phyloP scores from a whole-genome alignment of 345 rosid species.

The Litchi chinensis region DNA sequence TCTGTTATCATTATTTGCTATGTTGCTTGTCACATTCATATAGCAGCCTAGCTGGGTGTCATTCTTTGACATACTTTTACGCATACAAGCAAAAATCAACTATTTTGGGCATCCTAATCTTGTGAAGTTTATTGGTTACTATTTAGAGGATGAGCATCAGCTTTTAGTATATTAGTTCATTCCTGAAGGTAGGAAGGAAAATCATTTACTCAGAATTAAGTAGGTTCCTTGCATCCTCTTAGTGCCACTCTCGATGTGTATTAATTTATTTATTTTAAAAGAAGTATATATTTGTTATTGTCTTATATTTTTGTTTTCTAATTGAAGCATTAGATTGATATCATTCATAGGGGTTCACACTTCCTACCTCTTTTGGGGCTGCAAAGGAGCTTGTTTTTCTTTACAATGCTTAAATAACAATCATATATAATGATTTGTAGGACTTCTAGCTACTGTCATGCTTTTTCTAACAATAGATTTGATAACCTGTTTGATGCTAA shows the following conservation, averaged over 20 bases:
- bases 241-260: neutral
- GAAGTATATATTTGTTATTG: neutral
- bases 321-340: neutral
- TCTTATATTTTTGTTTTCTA: neutral
- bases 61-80: too few species aligned
- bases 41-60: neutral
- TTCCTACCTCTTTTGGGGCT: conserved; percentile 86
- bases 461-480: neutral
- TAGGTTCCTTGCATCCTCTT: conserved; percentile 35
- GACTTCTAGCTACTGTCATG: conserved; percentile 44
- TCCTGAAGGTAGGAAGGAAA: conserved; percentile 75
- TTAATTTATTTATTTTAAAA: neutral
- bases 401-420: conserved; percentile 77
- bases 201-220: conserved; percentile 74
- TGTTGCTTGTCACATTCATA: neutral
- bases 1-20: neutral
- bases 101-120: conserved; percentile 79
- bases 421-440: conserved; percentile 93
- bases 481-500: conserved; percentile 16
- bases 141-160: conserved; percentile 72
- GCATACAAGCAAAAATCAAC: conserved; percentile 64
- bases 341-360: conserved; percentile 74
- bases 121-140: conserved; percentile 74
- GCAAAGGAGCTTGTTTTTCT: conserved; percentile 97
- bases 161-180: conserved; percentile 74